Evolutionary conservation across 805 yeast species (phyloP).

Genomic region (Sugiyamaella boreocaroliniensis): DNA sequence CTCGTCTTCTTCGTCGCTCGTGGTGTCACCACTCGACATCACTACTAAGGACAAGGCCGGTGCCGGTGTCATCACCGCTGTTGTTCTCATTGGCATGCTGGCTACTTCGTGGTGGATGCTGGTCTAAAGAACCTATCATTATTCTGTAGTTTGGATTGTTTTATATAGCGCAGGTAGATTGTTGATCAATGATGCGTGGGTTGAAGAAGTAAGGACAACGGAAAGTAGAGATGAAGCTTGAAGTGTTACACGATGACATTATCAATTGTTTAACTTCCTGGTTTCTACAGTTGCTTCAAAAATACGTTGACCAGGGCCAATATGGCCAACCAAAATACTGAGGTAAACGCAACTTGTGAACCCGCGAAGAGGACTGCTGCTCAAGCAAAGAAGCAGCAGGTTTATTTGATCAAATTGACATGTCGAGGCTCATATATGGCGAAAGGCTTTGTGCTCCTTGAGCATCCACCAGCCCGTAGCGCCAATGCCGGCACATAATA

Average conservation of each 20-base stretch:
- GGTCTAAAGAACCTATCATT: conserved; percentile 33
- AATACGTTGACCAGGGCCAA: no score
- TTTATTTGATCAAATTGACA: not conserved
- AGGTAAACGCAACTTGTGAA: no score
- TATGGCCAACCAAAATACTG: no score
- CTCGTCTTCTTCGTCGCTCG: conserved; percentile 21
- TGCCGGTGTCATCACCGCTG: conserved; percentile 22
- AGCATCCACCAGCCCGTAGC: conserved; percentile 78
- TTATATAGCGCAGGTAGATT: not conserved
- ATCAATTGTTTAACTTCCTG: no score
- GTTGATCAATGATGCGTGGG: not conserved
- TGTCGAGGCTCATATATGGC: not conserved
- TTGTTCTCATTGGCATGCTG: conserved; percentile 14
- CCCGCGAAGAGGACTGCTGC: no score
- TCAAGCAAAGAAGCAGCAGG: no score
- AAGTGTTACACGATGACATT: no score
- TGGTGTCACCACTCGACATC: conserved; percentile 13
- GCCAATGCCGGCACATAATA: conserved; percentile 52
- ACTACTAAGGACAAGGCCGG: conserved; percentile 21
- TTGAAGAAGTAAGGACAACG: no score
- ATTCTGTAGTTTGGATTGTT: not conserved
- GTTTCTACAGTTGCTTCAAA: no score
- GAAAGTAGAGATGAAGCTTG: no score
- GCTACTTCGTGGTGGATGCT: conserved; percentile 20
- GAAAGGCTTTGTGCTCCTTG: conserved; percentile 5